phyloP scores from a whole-genome alignment of 2,329 filamentous ascomycete genomes.

The Trichophyton simii region DNA sequence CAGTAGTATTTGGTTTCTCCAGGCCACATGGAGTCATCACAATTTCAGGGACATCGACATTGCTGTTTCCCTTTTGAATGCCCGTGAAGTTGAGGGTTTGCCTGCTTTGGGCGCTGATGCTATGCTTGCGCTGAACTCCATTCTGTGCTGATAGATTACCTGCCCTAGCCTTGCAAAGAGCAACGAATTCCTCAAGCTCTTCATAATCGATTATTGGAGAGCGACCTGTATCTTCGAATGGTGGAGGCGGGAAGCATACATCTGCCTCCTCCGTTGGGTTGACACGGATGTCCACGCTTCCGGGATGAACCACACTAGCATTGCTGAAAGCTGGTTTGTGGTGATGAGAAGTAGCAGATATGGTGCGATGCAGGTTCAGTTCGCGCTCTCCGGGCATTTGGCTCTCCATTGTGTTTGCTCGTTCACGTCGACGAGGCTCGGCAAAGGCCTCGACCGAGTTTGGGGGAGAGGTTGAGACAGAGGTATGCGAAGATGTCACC shows the following conservation, averaged over 20 bases:
- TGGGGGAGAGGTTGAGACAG: slow-evolving; percentile 69
- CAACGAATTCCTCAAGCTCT: slow-evolving; percentile 83
- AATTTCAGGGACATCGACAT: slow-evolving; percentile 26
- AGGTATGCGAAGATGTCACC: slow-evolving; percentile 40
- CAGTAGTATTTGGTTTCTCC: slow-evolving; percentile 15
- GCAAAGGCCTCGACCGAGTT: slow-evolving; percentile 98
- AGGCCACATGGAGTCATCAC: slow-evolving; percentile 21
- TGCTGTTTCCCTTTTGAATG: slow-evolving; percentile 38
- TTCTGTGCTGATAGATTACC: slow-evolving; percentile 9
- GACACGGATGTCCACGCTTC: slow-evolving; percentile 24
- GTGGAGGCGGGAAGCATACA: slow-evolving; percentile 61
- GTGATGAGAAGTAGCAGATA: slow-evolving; percentile 55
- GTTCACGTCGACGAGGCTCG: slow-evolving; percentile 71
- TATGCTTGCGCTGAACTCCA: slow-evolving; percentile 26
- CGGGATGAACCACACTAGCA: slow-evolving; percentile 44
- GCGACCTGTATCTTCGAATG: slow-evolving; percentile 62
- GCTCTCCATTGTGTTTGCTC: slow-evolving; percentile 55
- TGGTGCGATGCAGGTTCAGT: slow-evolving; percentile 53
- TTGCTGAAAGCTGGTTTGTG: slow-evolving; percentile 49
- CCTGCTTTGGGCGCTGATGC: slow-evolving; percentile 40
- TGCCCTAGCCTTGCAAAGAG: slow-evolving; percentile 36
- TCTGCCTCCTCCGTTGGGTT: slow-evolving; percentile 54
- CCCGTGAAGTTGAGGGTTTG: slow-evolving; percentile 49
- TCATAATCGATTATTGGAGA: slow-evolving; percentile 82
- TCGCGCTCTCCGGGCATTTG: slow-evolving; percentile 42